Conservation (phyloP, 306 rosid genomes). For the Pyrus pyrifolia region DNA sequence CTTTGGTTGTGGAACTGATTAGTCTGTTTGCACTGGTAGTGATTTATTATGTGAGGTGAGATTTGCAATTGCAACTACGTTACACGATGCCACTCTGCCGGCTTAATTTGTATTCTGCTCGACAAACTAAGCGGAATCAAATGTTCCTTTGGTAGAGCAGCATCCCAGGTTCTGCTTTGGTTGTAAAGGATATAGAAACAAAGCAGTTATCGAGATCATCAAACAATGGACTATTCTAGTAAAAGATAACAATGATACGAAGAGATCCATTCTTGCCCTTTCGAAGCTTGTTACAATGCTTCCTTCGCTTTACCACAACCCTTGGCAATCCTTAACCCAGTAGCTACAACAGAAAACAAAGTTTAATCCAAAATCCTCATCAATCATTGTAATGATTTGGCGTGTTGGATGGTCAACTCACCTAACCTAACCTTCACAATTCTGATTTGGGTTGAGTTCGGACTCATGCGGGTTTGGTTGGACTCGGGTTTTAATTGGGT, state of each 20-base stretch:
- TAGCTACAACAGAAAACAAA: slow-evolving; percentile 48
- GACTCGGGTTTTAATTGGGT: no score
- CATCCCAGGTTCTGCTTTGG: slow-evolving; percentile 82
- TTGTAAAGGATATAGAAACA: slow-evolving; percentile 36
- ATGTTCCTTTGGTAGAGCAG: slow-evolving; percentile 77
- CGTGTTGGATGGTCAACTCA: no score
- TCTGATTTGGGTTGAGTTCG: no score
- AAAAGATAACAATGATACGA: slow-evolving; percentile 64
- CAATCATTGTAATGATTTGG: not conserved
- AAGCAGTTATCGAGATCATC: slow-evolving; percentile 1
- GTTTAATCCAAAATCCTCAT: not conserved
- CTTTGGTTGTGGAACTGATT: no score
- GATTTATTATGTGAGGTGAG: no score
- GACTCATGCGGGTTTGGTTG: no score
- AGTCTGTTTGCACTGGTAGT: no score
- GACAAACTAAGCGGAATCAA: slow-evolving; percentile 21
- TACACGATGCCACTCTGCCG: no score
- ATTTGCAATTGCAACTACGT: no score
- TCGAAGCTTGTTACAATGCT: slow-evolving; percentile 80
- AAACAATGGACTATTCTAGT: not conserved
- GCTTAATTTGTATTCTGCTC: no score
- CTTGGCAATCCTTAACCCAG: slow-evolving; percentile 60
- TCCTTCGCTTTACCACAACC: slow-evolving; percentile 71
- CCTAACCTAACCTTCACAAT: no score
- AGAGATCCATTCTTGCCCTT: slow-evolving; percentile 89